Percentiles rank a stretch among this genome's conserved stretches.
phyloP scores from a whole-genome alignment of 768 basidiomycete species.

The Lactarius deliciosus region DNA sequence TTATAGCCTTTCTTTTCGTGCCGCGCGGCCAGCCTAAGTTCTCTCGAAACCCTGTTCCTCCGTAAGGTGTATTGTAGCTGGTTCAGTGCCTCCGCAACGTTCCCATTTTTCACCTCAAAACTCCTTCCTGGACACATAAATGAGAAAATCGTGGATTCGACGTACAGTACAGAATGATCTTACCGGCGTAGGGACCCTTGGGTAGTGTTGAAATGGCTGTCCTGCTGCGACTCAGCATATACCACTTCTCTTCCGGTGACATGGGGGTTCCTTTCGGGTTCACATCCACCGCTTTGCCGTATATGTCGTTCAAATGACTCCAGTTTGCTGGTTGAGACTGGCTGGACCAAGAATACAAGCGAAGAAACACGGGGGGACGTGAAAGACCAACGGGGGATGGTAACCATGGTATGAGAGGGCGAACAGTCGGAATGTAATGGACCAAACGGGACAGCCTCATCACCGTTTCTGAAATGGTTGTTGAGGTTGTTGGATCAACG shows the following conservation, averaged over 20 bases:
- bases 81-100: constrained; percentile 48
- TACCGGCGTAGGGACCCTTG: constrained; percentile 27
- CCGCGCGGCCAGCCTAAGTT: constrained; percentile 51
- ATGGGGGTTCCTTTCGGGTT: not conserved
- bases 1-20: constrained; percentile 86
- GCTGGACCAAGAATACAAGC: constrained; percentile 1
- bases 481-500: not conserved
- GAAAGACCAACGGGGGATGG: constrained; percentile 1
- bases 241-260: constrained; percentile 18
- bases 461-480: constrained; percentile 6
- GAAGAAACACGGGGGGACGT: not conserved
- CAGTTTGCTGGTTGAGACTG: constrained; percentile 17
- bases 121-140: constrained; percentile 53
- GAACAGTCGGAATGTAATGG: constrained; percentile 3
- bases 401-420: not conserved
- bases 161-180: not conserved
- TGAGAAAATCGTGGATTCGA: constrained; percentile 16
- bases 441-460: constrained; percentile 17
- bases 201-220: constrained; percentile 1
- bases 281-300: not conserved
- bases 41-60: constrained; percentile 54
- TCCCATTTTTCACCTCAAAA: constrained; percentile 45
- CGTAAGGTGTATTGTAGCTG: constrained; percentile 51
- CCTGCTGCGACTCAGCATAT: constrained; percentile 18
- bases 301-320: constrained; percentile 21